Percentiles rank a stretch among this genome's conserved stretches.
phyloP scores from a whole-genome alignment of 108 stramenopile genomes.

The Aurantiochytrium sp. region DNA sequence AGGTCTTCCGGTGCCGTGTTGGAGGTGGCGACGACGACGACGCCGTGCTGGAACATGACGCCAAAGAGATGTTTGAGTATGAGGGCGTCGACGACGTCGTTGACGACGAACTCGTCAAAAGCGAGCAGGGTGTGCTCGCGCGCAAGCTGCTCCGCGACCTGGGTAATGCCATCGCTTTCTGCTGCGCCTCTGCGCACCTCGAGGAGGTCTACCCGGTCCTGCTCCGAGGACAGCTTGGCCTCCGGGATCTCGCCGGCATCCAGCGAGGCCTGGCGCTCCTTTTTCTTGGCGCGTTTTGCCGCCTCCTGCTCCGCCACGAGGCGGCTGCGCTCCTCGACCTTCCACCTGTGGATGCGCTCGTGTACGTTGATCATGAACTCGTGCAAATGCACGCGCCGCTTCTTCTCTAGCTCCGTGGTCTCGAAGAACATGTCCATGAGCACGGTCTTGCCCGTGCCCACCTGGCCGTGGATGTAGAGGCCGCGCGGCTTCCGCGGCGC shows the following conservation, averaged over 20 bases:
- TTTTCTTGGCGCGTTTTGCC: not conserved
- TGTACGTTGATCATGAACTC: slow-evolving; percentile 39
- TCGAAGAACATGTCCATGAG: slow-evolving; percentile 77
- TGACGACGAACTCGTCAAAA: slow-evolving; percentile 88
- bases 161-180: not conserved
- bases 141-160: not conserved
- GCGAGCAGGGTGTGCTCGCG: slow-evolving; percentile 61
- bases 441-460: slow-evolving; percentile 85
- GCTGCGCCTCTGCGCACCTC: not conserved
- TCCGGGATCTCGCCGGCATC: not conserved
- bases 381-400: slow-evolving; percentile 41
- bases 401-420: not conserved
- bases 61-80: slow-evolving; percentile 72
- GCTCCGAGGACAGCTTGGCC: not conserved
- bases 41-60: slow-evolving; percentile 60
- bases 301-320: not conserved
- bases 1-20: slow-evolving; percentile 55
- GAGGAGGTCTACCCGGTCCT: not conserved
- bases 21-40: slow-evolving; percentile 61
- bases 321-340: not conserved
- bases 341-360: slow-evolving; percentile 23
- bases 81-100: slow-evolving; percentile 81
- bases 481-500: slow-evolving; percentile 29
- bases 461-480: slow-evolving; percentile 29
- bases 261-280: not conserved